phyloP scores from a whole-genome alignment of 2,329 filamentous ascomycete species.

The Xylariaceae sp. region DNA sequence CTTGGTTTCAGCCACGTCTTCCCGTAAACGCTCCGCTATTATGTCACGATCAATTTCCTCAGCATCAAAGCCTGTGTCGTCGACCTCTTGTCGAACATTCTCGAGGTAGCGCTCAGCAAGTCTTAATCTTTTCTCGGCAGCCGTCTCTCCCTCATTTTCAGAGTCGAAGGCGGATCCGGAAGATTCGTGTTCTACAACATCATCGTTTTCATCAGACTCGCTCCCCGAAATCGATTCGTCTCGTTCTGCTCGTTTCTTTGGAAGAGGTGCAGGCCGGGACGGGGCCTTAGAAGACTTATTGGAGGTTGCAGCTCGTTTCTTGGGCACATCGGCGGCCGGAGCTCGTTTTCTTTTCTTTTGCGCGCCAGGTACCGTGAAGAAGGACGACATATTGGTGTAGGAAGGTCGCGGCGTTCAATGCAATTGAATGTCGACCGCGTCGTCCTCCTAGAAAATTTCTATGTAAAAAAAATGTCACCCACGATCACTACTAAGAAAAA shows the following conservation, averaged over 20 bases:
- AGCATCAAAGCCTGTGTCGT: slow-evolving; percentile 85
- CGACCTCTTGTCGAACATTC: slow-evolving; percentile 79
- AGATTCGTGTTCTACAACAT: slow-evolving; percentile 50
- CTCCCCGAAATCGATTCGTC: slow-evolving; percentile 85
- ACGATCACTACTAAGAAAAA: neutral
- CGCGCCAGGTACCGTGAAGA: slow-evolving; percentile 86
- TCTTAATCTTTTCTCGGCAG: slow-evolving; percentile 81
- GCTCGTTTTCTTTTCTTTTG: slow-evolving; percentile 88
- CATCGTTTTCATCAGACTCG: slow-evolving; percentile 70
- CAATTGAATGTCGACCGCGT: slow-evolving; percentile 22
- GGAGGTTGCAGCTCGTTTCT: slow-evolving; percentile 59
- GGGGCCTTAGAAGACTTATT: slow-evolving; percentile 36
- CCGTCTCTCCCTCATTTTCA: slow-evolving; percentile 83
- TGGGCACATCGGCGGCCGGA: slow-evolving; percentile 55
- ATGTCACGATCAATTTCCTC: slow-evolving; percentile 91
- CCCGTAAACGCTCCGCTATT: slow-evolving; percentile 85
- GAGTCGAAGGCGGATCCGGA: slow-evolving; percentile 58
- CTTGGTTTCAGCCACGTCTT: slow-evolving; percentile 91
- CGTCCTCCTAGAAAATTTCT: slow-evolving; percentile 19
- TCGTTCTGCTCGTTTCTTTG: slow-evolving; percentile 52
- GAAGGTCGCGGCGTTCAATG: slow-evolving; percentile 5
- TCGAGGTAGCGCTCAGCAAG: slow-evolving; percentile 92
- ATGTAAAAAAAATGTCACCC: neutral
- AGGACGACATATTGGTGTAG: slow-evolving; percentile 75
- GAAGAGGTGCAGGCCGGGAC: slow-evolving; percentile 43